Conservation (phyloP, 768 basidiomycete genomes). For the Candolleomyces efflorescens region DNA sequence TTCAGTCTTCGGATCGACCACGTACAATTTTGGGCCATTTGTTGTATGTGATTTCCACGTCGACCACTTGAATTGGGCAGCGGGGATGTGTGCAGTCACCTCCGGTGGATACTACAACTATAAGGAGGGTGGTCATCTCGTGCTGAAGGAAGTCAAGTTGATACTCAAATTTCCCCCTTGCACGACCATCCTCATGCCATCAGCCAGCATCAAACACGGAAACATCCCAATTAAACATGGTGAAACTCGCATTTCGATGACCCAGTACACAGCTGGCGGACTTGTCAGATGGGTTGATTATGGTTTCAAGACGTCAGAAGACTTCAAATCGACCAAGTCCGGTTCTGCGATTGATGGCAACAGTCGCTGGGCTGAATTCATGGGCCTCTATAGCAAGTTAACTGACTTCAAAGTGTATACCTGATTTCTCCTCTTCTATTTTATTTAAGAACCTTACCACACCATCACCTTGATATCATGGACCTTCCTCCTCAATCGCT, state of each 20-base stretch:
- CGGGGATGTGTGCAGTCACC: neutral
- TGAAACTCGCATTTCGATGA: neutral
- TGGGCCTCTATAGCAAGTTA: too few species aligned
- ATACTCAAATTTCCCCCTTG: constrained; percentile 1
- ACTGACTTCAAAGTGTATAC: too few species aligned
- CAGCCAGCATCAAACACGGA: neutral
- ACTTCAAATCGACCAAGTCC: neutral
- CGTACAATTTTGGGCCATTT: neutral
- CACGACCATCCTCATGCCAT: neutral
- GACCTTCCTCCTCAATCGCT: too few species aligned
- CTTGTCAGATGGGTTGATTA: neutral
- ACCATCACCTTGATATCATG: too few species aligned
- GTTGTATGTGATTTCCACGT: neutral
- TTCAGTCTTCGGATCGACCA: neutral
- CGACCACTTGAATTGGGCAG: neutral
- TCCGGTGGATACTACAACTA: neutral
- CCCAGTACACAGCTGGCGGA: neutral
- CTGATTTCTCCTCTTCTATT: too few species aligned
- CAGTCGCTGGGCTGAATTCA: neutral
- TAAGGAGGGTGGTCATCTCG: constrained; percentile 1
- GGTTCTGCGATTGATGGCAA: neutral
- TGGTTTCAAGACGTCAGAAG: neutral
- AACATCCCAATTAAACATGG: neutral
- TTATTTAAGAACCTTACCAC: too few species aligned
- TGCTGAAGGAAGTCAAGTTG: neutral